Percentiles rank a stretch among this genome's conserved stretches.
Conservation (phyloP, 2,329 filamentous ascomycete genomes). For the Thermoascus crustaceus region DNA sequence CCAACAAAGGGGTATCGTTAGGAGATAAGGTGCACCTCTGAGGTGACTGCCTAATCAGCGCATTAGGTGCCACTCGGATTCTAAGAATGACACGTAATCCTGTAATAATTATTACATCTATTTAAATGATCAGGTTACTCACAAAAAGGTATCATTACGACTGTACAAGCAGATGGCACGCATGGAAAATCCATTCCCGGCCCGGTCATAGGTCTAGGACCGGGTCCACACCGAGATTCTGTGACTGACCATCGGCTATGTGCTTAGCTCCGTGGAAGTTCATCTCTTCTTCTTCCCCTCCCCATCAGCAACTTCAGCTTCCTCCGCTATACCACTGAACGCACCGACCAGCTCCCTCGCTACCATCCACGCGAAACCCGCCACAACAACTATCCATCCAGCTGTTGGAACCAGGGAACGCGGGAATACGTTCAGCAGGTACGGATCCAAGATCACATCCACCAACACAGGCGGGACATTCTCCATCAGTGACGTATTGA, state of each 20-base stretch:
- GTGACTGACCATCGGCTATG: no score
- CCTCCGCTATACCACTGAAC: slow-evolving; percentile 16
- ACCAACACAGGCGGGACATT: slow-evolving; percentile 64
- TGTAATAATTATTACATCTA: no score
- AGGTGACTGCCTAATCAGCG: no score
- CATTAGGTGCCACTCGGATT: no score
- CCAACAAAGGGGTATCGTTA: no score
- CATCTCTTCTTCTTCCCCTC: slow-evolving; percentile 1
- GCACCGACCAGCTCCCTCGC: slow-evolving; percentile 19
- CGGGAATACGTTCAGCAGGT: slow-evolving; percentile 69
- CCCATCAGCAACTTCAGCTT: background rate
- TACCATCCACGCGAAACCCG: slow-evolving; percentile 44
- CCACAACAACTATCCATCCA: slow-evolving; percentile 58
- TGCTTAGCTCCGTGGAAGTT: background rate
- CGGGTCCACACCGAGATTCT: background rate
- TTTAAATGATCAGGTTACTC: no score
- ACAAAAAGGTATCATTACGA: no score
- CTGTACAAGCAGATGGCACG: no score
- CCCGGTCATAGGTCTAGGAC: no score
- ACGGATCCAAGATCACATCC: slow-evolving; percentile 82
- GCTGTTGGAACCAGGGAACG: slow-evolving; percentile 66
- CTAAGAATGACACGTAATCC: no score
- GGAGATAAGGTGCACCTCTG: no score
- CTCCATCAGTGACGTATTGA: slow-evolving; percentile 66
- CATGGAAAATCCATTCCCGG: no score